phyloP scores from a whole-genome alignment of 1,284 basidiomycete species.

The Entoloma clypeatum region DNA sequence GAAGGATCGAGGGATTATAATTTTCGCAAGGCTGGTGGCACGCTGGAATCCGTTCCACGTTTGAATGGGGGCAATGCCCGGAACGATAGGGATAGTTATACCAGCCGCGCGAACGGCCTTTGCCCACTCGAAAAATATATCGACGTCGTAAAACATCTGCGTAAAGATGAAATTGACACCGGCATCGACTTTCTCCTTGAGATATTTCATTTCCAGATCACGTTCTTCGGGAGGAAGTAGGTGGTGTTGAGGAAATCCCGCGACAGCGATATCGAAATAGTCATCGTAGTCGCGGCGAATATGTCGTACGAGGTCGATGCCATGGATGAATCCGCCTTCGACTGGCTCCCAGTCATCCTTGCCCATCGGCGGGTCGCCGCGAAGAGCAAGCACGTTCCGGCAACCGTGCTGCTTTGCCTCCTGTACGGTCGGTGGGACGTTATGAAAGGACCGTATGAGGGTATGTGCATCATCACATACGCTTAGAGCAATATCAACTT shows the following conservation, averaged over 20 bases:
- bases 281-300: slow-evolving; percentile 81
- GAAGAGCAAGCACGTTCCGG: slow-evolving; percentile 91
- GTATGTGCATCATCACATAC: slow-evolving; percentile 43
- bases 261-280: slow-evolving; percentile 92
- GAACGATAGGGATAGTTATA: slow-evolving; percentile 92
- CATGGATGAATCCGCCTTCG: slow-evolving; percentile 85
- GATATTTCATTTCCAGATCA: slow-evolving; percentile 78
- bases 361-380: slow-evolving; percentile 89
- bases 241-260: slow-evolving; percentile 83
- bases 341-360: slow-evolving; percentile 89
- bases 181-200: slow-evolving; percentile 86
- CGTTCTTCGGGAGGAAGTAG: slow-evolving; percentile 68
- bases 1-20: slow-evolving; percentile 77
- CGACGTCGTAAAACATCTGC: slow-evolving; percentile 93
- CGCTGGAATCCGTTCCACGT: slow-evolving; percentile 97
- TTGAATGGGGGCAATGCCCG: slow-evolving; percentile 96
- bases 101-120: slow-evolving; percentile 79
- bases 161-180: slow-evolving; percentile 92
- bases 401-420: slow-evolving; percentile 92
- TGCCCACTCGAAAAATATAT: slow-evolving; percentile 85
- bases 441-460: not conserved
- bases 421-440: slow-evolving; percentile 36
- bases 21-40: slow-evolving; percentile 86
- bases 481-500: slow-evolving; percentile 85
- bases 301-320: slow-evolving; percentile 86